A percentile compares a stretch with the other conserved stretches of the same genome.
These are phyloP conservation scores for Fusarium anguioides DNA, from an alignment of 2,329 filamentous ascomycete species.

Conservation along the genomic window DNA sequence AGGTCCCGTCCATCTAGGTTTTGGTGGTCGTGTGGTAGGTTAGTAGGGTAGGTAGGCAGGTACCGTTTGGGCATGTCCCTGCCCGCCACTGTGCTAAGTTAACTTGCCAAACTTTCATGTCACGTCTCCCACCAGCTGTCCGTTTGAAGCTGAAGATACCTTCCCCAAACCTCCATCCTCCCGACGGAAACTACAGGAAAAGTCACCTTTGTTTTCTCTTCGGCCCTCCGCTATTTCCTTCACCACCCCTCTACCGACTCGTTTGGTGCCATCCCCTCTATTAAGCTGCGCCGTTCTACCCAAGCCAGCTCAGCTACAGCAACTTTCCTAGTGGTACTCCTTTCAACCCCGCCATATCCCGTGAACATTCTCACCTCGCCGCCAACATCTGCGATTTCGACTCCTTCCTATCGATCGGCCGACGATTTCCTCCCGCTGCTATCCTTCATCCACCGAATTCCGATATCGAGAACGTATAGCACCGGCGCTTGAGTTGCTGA, in stretches of 20 bases:
- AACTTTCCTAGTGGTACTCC: slow-evolving; percentile 30
- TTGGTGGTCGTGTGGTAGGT: slow-evolving; percentile 13
- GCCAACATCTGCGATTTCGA: slow-evolving; percentile 33
- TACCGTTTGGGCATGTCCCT: slow-evolving; percentile 19
- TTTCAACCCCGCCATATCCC: slow-evolving; percentile 44
- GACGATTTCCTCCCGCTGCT: slow-evolving; percentile 24
- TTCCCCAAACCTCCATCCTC: slow-evolving; percentile 15
- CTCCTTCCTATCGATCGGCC: slow-evolving; percentile 34
- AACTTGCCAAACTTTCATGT: slow-evolving; percentile 42
- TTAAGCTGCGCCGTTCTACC: slow-evolving; percentile 31
- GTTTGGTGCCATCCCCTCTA: slow-evolving; percentile 18
- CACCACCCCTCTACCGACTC: slow-evolving; percentile 18
- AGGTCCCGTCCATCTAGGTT: slow-evolving; percentile 19
- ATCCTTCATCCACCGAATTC: slow-evolving; percentile 26
- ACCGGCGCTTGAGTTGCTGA: slow-evolving; percentile 41
- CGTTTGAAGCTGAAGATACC: slow-evolving; percentile 33
- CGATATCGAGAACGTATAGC: slow-evolving; percentile 31
- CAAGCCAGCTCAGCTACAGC: slow-evolving; percentile 13
- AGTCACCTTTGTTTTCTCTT: slow-evolving; percentile 4
- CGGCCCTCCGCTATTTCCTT: neutral
- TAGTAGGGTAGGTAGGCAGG: too few relatives aligned
- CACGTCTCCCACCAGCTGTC: slow-evolving; percentile 32
- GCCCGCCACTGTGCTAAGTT: too few relatives aligned
- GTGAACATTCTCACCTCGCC: slow-evolving; percentile 27
- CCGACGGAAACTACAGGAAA: slow-evolving; percentile 11